A percentile compares a stretch with the other conserved stretches of the same genome.
These are phyloP conservation scores for Borealophlyctis nickersoniae DNA, from an alignment of 192 early-diverging fungal species.

Conservation along the genomic window DNA sequence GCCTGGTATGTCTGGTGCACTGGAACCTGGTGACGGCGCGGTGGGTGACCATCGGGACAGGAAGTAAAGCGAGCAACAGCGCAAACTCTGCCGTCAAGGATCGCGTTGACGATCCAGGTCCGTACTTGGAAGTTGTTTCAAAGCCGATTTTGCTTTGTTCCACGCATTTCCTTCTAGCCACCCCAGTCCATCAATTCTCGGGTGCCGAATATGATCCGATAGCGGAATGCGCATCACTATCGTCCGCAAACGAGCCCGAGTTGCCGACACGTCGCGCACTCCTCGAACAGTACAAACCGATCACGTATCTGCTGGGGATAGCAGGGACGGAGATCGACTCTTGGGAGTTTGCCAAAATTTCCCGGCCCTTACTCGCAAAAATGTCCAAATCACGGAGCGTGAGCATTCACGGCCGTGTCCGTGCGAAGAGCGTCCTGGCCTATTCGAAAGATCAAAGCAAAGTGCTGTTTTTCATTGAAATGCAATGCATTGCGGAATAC, in stretches of 20 bases:
- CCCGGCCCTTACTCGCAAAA: not conserved
- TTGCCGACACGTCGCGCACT: not conserved
- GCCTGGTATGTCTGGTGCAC: not conserved
- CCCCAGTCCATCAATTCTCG: conserved; percentile 14
- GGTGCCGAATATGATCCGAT: conserved; percentile 3
- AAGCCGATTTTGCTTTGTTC: conserved; percentile 2
- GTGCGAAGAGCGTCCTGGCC: conserved; percentile 9
- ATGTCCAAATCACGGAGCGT: not conserved
- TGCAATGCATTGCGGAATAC: not conserved
- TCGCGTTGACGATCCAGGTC: too few relatives aligned
- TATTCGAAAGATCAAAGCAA: conserved; percentile 1
- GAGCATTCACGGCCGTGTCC: conserved; percentile 7
- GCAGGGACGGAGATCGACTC: not conserved
- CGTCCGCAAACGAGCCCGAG: not conserved
- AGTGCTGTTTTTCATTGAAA: conserved; percentile 19
- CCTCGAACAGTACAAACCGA: not conserved
- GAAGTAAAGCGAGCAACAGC: not conserved
- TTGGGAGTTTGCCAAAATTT: not conserved
- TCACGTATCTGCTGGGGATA: not conserved
- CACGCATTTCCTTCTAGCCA: conserved; percentile 2
- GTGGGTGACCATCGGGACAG: not conserved
- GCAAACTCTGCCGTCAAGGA: not conserved
- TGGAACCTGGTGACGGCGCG: conserved; percentile 21
- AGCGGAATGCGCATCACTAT: not conserved
- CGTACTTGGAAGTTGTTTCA: conserved; percentile 18